Base-by-base conservation (phyloP, 2,329 filamentous ascomycete species). In the Claviceps sp. region DNA sequence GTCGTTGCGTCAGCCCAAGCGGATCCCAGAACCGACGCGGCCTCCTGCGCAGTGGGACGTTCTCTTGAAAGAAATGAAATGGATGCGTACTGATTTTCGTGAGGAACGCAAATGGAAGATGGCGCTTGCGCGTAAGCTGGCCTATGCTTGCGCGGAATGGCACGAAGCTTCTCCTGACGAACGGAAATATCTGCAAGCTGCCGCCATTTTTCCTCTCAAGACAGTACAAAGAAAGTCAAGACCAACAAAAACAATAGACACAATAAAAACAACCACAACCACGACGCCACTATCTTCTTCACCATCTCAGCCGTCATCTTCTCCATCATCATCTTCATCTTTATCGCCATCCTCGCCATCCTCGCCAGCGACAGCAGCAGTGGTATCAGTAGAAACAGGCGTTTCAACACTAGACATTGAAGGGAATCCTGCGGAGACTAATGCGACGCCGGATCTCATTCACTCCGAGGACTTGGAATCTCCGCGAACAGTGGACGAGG, bases 71-170 rank as follows among this genome's bases (percentile, higher is more conserved):
- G 90, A 98, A 70, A 88, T 91, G 79, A 95, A 90, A 66, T 97
- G 91, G 91, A 94, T 98, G 88, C 81, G 90, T 49, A 96, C 89
- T 1, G 93, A 98, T 67, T 97, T 96, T 62, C 79, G 86, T 49
- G 88, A 96, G 67, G 93, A 97, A 66, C 76, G 89, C 42, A 95
- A 95, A 65, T 95, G 90, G 89, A 97, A 96, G 69, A 82, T 81
- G 62, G 79, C 85, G 2, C 78, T 85, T 38, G 90, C 90, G 5
- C 84, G 84, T 54, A 89, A 84, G 53, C 74, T 95, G 54, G 93
- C 89, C 1, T 74, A 83, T 60, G 87, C 85, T 60, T 97, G 91
- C 66, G 87, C 85, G 0, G 84, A 91, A 59, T 98, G 88, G 79
- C 77, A 89, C 40, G 75, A 77, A 22, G 78, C 84, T 40, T 75